Evolutionary conservation across 768 basidiomycete genomes (phyloP).

Genomic region (Leucosporidium creatinivorum): DNA sequence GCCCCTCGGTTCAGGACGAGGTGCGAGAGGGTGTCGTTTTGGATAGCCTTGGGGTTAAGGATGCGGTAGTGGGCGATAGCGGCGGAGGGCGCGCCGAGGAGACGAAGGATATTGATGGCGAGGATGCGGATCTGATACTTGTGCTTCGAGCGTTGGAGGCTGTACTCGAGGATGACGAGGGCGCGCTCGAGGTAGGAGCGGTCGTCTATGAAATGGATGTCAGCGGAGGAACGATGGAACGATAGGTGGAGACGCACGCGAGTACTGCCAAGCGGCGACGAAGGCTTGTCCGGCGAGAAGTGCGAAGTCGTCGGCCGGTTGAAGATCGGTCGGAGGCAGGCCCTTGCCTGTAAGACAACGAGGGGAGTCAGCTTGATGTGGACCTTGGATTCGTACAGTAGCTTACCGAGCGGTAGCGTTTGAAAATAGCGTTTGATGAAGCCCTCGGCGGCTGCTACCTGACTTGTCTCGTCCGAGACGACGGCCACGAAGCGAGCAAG

Average conservation of each 20-base stretch:
- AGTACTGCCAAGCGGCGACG: slow-evolving; percentile 42
- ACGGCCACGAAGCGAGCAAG: slow-evolving; percentile 53
- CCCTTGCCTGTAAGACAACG: slow-evolving; percentile 45
- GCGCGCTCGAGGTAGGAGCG: slow-evolving; percentile 60
- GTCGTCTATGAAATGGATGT: slow-evolving; percentile 44
- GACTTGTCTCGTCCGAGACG: slow-evolving; percentile 51
- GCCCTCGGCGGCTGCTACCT: slow-evolving; percentile 50
- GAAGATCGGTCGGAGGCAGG: slow-evolving; percentile 68
- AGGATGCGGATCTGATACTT: slow-evolving; percentile 70
- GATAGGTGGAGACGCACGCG: slow-evolving; percentile 23
- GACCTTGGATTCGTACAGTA: not conserved
- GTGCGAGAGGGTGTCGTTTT: slow-evolving; percentile 83
- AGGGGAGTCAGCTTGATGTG: not conserved
- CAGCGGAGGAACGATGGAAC: not conserved
- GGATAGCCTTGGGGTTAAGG: slow-evolving; percentile 74
- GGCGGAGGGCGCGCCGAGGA: slow-evolving; percentile 65
- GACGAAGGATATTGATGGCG: slow-evolving; percentile 70
- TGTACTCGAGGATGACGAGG: slow-evolving; percentile 62
- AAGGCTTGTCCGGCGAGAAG: slow-evolving; percentile 64
- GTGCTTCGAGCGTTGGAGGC: slow-evolving; percentile 62
- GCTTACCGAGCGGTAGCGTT: slow-evolving; percentile 54
- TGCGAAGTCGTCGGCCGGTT: slow-evolving; percentile 77
- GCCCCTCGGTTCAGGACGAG: slow-evolving; percentile 67
- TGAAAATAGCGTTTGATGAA: slow-evolving; percentile 60
- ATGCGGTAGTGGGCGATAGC: slow-evolving; percentile 71